Percentiles rank a stretch among this genome's conserved stretches.
These are phyloP conservation scores for Didymella lethalis DNA, from an alignment of 2,329 filamentous ascomycete genomes.

Conservation along the genomic window DNA sequence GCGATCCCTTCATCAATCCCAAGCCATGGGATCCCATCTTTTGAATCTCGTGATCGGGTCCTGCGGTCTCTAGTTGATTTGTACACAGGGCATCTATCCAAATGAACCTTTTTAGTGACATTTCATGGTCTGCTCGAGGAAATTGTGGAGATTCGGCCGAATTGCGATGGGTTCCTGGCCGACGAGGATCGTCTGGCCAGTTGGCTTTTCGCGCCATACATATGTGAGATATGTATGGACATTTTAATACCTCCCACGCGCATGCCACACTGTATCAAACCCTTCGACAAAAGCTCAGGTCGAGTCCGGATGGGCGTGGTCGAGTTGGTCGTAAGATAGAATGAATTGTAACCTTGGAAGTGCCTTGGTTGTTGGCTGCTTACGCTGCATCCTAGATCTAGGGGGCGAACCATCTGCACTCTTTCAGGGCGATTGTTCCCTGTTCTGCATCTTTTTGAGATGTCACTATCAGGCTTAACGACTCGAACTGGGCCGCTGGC, in stretches of 20 bases:
- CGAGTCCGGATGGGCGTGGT: neutral
- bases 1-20: neutral
- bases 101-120: neutral
- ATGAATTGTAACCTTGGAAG: neutral
- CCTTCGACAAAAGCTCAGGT: neutral
- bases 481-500: too few relatives aligned
- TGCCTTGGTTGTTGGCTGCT: neutral
- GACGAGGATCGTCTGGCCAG: too few relatives aligned
- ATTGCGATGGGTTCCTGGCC: neutral
- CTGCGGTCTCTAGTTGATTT: neutral
- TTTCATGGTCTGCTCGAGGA: neutral
- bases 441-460: too few relatives aligned
- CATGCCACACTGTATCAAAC: neutral
- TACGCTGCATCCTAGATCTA: neutral
- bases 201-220: neutral
- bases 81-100: neutral
- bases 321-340: neutral
- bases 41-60: too few relatives aligned
- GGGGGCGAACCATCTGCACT: too few relatives aligned
- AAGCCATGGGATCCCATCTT: neutral
- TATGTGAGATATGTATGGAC: neutral
- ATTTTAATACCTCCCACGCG: neutral
- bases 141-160: neutral
- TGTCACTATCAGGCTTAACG: too few relatives aligned
- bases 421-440: too few relatives aligned